Evolutionary conservation across 2,329 filamentous ascomycete genomes (phyloP), one percentile per base, ranked within the genome.

Genomic region (Lecanoromycetidae sp.): DNA sequence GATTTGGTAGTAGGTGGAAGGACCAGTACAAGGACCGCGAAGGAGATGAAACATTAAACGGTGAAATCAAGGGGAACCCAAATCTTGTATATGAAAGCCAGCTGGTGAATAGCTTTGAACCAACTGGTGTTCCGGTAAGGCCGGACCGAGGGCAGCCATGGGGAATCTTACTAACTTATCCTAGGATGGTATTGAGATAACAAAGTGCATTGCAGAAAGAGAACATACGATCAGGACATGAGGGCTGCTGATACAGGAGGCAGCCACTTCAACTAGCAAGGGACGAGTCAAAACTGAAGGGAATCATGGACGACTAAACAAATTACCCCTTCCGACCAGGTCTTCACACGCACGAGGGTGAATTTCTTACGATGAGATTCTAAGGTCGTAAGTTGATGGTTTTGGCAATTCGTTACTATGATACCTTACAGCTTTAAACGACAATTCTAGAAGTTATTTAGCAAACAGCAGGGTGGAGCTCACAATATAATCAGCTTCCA

Each of bases 131-230:
- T 23, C 76, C 76, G 27, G 79, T 81, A 65, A 68, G 76, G 63
- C 27, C 39, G 40, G 44, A 32, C 7, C 5, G 20, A 35, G 49
- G 35, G 37, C 44, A 33, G 44, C 23, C 35, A 41, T 39, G 20
- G 33, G 33, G 2, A 12, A 13, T 2, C 26, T 10, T 27, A 12
- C 58, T 66, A 30, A 64, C 47, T 9, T 22, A n/a, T 30, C 36
- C 17, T 44, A 82, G 78, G 80, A 83, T 56, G 80, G 73, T 3
- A 64, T 83, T n/a, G 80, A 83, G 57, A 74, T 82, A 41, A 80
- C 79, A 2, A 68, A 66, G 54, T 83, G 79, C 57, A 60, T 72
- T 10, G 70, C 34, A 15, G 41, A 44, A 35, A 19, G 22, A 12
- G n/a, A 42, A 3, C 3, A 20, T 6, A 40, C 19, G 23, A 41